Evolutionary conservation across 106 monocot species (phyloP), one percentile per base, ranked within the genome.

Genomic region (Cymbidium sinense): DNA sequence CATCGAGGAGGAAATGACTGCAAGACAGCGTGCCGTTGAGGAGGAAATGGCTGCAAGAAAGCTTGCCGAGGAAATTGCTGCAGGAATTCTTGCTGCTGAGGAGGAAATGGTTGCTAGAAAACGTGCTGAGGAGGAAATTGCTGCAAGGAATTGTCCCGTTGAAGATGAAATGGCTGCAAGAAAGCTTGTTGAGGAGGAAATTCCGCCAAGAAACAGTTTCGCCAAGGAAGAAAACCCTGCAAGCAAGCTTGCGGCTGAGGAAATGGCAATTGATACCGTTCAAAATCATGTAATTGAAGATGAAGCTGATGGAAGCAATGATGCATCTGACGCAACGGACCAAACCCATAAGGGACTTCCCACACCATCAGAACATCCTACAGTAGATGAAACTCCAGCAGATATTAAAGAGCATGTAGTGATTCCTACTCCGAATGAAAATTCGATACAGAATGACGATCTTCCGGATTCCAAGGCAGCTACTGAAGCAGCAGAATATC

Each of bases 151-250:
- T 7, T 5, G 7, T 58, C 21, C 23, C 23, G 55, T 4, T 0
- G 36, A 37, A 77, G 90, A 88, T 44, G 94, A 91, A 83, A 86
- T 87, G 70, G 86, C 87, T 52, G 88, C 85, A 21, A 81, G 75
- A 54, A 80, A 85, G 18, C 81, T 76, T 11, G 74, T 76, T 73
- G 87, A 77, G 44, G 87, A 91, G 47, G 88, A 86, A 73, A 29
- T 65, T n/a, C n/a, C n/a, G n/a, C n/a, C n/a, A 29, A 64, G 64
- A 44, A 77, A n/a, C n/a, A n/a, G n/a, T n/a, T 74, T 25, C 23
- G n/a, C n/a, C n/a, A 5, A 36, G 36, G 84, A 86, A n/a, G 75
- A 52, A 78, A 54, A 29, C 29, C 6, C 50, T 29, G 76, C 52
- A 20, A 78, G 79, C 35, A 74, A 78, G 50, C 47, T 28, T 2